Base-by-base conservation (phyloP, 306 rosid species). In the Pterocarpus santalinus region DNA sequence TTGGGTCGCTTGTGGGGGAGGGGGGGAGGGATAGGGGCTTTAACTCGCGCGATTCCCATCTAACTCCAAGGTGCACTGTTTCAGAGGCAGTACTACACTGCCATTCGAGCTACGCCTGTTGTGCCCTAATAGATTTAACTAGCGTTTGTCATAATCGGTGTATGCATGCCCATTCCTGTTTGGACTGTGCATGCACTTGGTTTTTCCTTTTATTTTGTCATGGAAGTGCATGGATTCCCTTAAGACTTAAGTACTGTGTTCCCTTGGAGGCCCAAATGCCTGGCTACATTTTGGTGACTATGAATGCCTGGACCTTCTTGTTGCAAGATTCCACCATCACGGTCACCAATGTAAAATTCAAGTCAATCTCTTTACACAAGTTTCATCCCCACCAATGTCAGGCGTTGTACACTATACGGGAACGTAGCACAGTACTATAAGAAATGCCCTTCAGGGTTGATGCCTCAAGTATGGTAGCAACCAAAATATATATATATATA, bases 341-440 rank as follows among this genome's bases (percentile, higher is more conserved):
- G 39, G 71, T 57, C 65, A 43, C 52, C 75, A 41, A 70, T 82
- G 74, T 52, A 5, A 15, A 38, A 15, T 60, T 75, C 73, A 58
- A 68, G 63, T 60, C 80, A 68, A 60, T 75, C 73, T 15, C 66
- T 49, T 46, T 36, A 34, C 8, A 44, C 77, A 60, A 66, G 38
- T 68, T 73, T 55, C 49, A 34, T 41, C 76, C 76, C 51, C 57
- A 33, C 70, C 77, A 69, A 64, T 68, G 67, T 75, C 72, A 61
- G 65, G 39, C 14, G 52, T 76, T 82, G 63, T 69, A 17, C 16
- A 8, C 30, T 10, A n/a, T 1, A 39, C 7, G 60, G 55, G 10
- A 49, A 61, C 22, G 14, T 14, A 55, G 67, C 73, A 41, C 43
- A 49, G 16, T 57, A 49, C 49, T 69, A 47, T 32, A 15, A 34